These are phyloP conservation scores for Pigoraptor vietnamica DNA, from an alignment of 78 protist species.

Conservation along the genomic window DNA sequence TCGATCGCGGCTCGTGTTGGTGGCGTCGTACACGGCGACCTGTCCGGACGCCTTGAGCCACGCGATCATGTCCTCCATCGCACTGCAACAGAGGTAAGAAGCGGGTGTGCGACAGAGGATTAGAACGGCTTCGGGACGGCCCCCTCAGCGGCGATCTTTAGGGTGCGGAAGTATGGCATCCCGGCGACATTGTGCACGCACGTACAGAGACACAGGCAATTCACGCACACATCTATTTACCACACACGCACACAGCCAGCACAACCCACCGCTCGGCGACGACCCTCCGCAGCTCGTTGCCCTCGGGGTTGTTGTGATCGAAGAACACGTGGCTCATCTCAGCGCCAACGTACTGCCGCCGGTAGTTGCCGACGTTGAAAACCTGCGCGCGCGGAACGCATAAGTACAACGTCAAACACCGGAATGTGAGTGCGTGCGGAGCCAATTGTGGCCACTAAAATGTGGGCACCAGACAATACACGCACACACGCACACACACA, in stretches of 20 bases:
- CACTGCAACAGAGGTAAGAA: too few relatives aligned
- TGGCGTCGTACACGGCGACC: conserved; percentile 73
- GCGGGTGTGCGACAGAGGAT: too few relatives aligned
- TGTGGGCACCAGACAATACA: too few relatives aligned
- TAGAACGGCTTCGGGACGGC: too few relatives aligned
- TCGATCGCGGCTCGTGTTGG: conserved; percentile 59
- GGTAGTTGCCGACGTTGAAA: conserved; percentile 5
- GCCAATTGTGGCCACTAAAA: too few relatives aligned
- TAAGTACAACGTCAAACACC: too few relatives aligned
- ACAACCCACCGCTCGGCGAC: neutral
- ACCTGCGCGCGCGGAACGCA: neutral
- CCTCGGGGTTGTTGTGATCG: neutral
- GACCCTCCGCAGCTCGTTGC: neutral
- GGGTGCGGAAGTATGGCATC: too few relatives aligned
- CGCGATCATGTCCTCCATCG: neutral
- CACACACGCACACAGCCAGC: neutral
- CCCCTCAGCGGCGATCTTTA: too few relatives aligned
- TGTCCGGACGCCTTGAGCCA: neutral
- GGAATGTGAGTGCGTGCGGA: too few relatives aligned
- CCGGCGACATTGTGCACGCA: neutral
- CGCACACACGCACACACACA: too few relatives aligned
- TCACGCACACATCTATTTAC: neutral
- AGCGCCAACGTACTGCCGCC: neutral
- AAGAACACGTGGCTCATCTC: neutral
- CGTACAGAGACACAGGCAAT: too few relatives aligned